Percentiles rank a stretch among this genome's conserved stretches.
These are phyloP conservation scores for Pestalotiopsis sp. DNA, from an alignment of 2,329 filamentous ascomycete genomes.

Conservation along the genomic window DNA sequence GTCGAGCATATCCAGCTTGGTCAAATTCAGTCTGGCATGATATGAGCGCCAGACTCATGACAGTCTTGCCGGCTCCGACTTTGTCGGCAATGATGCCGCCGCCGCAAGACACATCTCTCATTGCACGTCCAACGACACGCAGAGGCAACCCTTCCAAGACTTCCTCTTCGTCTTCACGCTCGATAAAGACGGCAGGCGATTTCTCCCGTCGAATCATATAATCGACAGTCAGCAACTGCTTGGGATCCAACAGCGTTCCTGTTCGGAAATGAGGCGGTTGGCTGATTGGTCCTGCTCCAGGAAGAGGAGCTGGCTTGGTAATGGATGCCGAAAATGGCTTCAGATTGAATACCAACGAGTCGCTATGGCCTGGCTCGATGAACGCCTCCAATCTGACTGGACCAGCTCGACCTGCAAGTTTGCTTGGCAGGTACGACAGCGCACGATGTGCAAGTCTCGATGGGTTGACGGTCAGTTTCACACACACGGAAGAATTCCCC, in stretches of 20 bases:
- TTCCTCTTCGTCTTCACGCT: conserved; percentile 42
- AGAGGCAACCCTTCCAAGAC: conserved; percentile 33
- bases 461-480: conserved; percentile 14
- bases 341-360: conserved; percentile 1
- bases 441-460: conserved; percentile 15
- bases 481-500: not conserved
- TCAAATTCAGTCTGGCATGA: conserved; percentile 29
- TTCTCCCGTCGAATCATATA: conserved; percentile 35
- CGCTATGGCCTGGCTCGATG: conserved; percentile 2
- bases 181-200: conserved; percentile 27
- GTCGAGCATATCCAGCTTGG: conserved; percentile 18
- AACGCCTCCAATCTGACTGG: conserved; percentile 1
- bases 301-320: not conserved
- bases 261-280: conserved; percentile 12
- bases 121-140: conserved; percentile 34
- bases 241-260: conserved; percentile 13
- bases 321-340: conserved; percentile 12
- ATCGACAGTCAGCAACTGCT: conserved; percentile 30
- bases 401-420: not conserved
- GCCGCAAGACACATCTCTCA: conserved; percentile 25
- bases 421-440: not conserved
- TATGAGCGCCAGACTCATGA: conserved; percentile 41
- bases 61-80: conserved; percentile 48
- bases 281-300: not conserved
- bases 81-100: conserved; percentile 47